phyloP scores from a whole-genome alignment of 768 basidiomycete species.

The Boletus rufocinnamomeus region DNA sequence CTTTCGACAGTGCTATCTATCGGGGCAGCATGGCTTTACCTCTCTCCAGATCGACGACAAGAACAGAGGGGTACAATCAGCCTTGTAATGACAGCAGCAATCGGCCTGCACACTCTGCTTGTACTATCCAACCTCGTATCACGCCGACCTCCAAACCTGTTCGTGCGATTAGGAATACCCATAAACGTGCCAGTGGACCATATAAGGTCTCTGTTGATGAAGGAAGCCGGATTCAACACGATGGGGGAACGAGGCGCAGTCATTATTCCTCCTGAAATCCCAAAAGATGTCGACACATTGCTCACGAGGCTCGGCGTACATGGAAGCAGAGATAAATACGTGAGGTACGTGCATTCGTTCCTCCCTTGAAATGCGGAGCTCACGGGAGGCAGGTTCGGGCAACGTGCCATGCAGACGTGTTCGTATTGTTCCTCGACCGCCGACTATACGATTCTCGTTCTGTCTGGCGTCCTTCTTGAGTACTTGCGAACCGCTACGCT shows the following conservation, averaged over 20 bases:
- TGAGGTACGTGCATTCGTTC: conserved; percentile 45
- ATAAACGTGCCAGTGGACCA: conserved; percentile 54
- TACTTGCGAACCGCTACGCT: conserved; percentile 61
- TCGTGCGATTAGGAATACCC: conserved; percentile 54
- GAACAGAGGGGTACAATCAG: not conserved
- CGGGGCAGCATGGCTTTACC: conserved; percentile 19
- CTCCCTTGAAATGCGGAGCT: not conserved
- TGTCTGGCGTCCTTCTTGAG: conserved; percentile 55
- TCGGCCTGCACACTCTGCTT: conserved; percentile 20
- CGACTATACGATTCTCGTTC: conserved; percentile 61
- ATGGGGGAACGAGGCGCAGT: conserved; percentile 16
- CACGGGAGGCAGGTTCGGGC: conserved; percentile 57
- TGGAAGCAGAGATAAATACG: conserved; percentile 59
- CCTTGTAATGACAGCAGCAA: conserved; percentile 13
- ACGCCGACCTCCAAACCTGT: conserved; percentile 61
- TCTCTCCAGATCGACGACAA: conserved; percentile 12
- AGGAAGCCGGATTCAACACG: conserved; percentile 41
- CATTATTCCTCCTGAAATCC: conserved; percentile 35
- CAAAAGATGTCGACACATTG: conserved; percentile 50
- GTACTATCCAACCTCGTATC: conserved; percentile 18
- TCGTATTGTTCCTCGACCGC: conserved; percentile 61
- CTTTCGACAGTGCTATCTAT: conserved; percentile 22
- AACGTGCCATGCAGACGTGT: conserved; percentile 61
- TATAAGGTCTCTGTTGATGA: conserved; percentile 49
- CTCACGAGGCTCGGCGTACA: conserved; percentile 56